Base-by-base conservation (phyloP, 208 protist species). In the Crithidia expoeki region DNA sequence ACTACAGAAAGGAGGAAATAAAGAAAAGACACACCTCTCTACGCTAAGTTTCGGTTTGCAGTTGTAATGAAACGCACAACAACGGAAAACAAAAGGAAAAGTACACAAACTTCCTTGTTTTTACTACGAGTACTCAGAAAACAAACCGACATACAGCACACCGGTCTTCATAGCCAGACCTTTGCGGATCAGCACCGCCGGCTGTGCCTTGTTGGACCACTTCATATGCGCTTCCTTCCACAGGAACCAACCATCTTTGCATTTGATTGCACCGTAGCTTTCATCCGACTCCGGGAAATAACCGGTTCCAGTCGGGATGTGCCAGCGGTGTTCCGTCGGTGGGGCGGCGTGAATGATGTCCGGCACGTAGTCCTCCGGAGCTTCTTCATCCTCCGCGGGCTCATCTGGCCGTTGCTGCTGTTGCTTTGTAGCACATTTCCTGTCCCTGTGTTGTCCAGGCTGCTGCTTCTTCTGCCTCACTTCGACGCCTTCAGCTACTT, bases 91-190 rank as follows among this genome's bases (percentile, higher is more conserved):
- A 40, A 30, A 30, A 38, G 2, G 25, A 21, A 14, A 55, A 57
- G 6, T 23, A 28, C 27, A 25, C 49, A 7, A 53, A 4, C 14
- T 23, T 21, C 14, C 21, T 52, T 27, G 6, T 27, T 12, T 2
- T 7, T 16, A 23, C 51, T 60, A 76, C 17, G 60, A 74, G 51
- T 86, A 81, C 63, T 88, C 79, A 2, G 81, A 83, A 69, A 96
- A 96, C n/a, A 96, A 73, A 14, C 78, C 78, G 11, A 69, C 36
- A 44, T 96, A 96, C 11, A 96, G 57, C 11, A 89, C 71, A 25
- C 91, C 91, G 1, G 63, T 84, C 61, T 92, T 92, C 88, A 96
- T 96, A 25, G 88, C 91, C 52, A 96, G 74, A 12, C 88, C 91
- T 68, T 93, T 92, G 12, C 91, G 80, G n/a, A 96, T 80, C 57